Evolutionary conservation across 441 rosid genomes (phyloP).

Genomic region (Manihot esculenta): DNA sequence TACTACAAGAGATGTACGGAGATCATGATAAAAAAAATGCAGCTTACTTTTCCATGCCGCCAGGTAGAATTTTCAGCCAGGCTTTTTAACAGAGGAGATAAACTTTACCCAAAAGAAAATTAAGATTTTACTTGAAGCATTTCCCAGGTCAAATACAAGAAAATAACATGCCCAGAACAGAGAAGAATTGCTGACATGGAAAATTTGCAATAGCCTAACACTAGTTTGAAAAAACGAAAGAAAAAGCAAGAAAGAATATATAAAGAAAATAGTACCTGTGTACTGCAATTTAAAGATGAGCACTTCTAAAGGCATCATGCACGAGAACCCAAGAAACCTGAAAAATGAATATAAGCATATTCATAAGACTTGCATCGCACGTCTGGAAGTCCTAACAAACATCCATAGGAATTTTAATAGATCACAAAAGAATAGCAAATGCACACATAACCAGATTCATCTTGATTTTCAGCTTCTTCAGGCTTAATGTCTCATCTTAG

Average conservation of each 20-base stretch:
- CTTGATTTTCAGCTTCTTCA: background rate
- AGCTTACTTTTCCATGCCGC: too few species aligned
- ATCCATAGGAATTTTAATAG: background rate
- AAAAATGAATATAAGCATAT: background rate
- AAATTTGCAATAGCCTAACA: background rate
- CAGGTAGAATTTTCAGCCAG: too few species aligned
- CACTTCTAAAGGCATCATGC: constrained; percentile 14
- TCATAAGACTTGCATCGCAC: background rate
- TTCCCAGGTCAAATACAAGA: too few species aligned
- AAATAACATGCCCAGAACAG: background rate
- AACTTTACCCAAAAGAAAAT: too few species aligned
- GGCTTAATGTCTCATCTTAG: background rate
- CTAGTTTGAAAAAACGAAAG: background rate
- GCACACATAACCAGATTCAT: background rate
- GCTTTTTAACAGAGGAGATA: too few species aligned
- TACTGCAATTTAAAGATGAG: background rate
- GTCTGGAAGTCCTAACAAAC: background rate
- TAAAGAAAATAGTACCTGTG: background rate
- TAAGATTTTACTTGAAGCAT: too few species aligned
- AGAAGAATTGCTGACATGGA: background rate
- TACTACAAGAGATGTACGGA: too few species aligned
- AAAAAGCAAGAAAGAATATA: background rate
- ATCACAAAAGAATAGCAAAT: background rate
- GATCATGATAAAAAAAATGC: too few species aligned
- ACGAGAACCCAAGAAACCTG: constrained; percentile 32